Evolutionary conservation across 2,329 filamentous ascomycete genomes (phyloP).

Genomic region (Fusarium equiseti): DNA sequence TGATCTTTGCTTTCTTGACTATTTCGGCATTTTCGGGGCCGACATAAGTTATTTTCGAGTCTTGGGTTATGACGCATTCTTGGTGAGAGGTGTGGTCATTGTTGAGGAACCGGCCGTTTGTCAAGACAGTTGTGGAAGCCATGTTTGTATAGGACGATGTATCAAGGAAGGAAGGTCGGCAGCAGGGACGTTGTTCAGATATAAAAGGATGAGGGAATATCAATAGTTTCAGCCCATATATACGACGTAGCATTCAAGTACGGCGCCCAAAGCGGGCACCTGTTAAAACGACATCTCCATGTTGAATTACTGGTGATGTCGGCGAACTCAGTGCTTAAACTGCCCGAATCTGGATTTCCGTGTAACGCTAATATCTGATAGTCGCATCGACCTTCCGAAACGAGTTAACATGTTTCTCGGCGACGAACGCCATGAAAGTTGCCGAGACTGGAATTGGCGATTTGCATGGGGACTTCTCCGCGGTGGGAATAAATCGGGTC

Average conservation of each 20-base stretch:
- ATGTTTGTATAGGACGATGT: background rate
- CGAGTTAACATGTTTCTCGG: accelerated
- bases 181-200: background rate
- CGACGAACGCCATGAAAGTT: background rate
- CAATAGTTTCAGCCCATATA: accelerated
- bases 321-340: background rate
- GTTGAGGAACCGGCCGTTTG: background rate
- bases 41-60: slow-evolving; percentile 21
- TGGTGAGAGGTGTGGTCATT: background rate
- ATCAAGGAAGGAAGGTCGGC: background rate
- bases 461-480: background rate
- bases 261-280: too few relatives aligned
- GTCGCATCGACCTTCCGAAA: slow-evolving; percentile 7
- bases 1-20: slow-evolving; percentile 7
- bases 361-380: background rate
- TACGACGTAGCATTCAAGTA: background rate
- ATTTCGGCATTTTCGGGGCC: slow-evolving; percentile 1
- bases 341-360: background rate
- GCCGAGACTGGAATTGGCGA: background rate
- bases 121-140: background rate
- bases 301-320: background rate
- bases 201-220: background rate
- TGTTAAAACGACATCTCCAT: background rate
- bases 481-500: background rate
- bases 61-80: slow-evolving; percentile 16